Evolutionary conservation across 495 filamentous ascomycete genomes (phyloP).

Genomic region (Lasiosphaeriaceae sp.): DNA sequence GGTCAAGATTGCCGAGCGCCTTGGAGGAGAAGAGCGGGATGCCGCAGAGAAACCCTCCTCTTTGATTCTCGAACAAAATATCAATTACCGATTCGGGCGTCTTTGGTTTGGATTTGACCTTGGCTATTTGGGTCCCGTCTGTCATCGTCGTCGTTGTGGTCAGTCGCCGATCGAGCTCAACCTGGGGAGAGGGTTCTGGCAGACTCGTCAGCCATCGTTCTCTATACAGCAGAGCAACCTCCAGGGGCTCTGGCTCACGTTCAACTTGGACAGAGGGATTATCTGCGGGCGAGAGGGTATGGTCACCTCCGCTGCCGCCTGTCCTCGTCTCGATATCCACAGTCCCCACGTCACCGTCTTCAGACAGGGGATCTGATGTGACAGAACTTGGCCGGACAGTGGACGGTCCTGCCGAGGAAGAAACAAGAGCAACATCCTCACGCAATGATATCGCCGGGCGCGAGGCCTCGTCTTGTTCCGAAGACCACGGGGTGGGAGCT

Average conservation of each 20-base stretch:
- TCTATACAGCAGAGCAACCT: background rate
- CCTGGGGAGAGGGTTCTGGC: slow-evolving; percentile 2
- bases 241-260: slow-evolving; percentile 13
- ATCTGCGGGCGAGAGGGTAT: background rate
- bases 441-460: slow-evolving; percentile 7
- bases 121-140: background rate
- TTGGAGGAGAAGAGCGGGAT: slow-evolving; percentile 81
- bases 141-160: background rate
- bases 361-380: background rate
- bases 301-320: background rate
- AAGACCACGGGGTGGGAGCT: slow-evolving; percentile 3
- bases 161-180: background rate
- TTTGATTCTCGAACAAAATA: slow-evolving; percentile 90
- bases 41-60: slow-evolving; percentile 81
- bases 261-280: slow-evolving; percentile 16
- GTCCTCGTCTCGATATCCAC: background rate
- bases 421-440: background rate
- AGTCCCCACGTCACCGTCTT: slow-evolving; percentile 4
- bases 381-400: background rate
- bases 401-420: slow-evolving; percentile 7
- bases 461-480: slow-evolving; percentile 10
- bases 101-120: slow-evolving; percentile 15
- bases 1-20: slow-evolving; percentile 84
- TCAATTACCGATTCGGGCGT: slow-evolving; percentile 64
- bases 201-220: background rate